Evolutionary conservation across 352 stramenopile genomes (phyloP).

Genomic region (Phytopythium sindhum): DNA sequence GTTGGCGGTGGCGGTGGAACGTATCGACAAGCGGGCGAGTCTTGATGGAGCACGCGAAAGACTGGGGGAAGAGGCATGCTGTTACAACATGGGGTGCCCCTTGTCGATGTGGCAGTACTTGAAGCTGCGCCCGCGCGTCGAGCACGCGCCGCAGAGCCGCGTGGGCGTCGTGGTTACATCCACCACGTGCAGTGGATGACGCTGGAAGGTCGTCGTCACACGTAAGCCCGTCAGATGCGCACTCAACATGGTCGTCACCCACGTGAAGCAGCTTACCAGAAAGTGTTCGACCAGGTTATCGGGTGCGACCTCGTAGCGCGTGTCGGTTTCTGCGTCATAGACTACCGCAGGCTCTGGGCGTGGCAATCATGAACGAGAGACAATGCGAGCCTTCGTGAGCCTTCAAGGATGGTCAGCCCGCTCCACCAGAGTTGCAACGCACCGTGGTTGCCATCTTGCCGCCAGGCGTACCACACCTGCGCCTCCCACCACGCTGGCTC

Average conservation of each 20-base stretch:
- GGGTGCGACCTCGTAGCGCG: conserved; percentile 34
- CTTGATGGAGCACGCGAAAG: not conserved
- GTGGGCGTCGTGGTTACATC: conserved; percentile 50
- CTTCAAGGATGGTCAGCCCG: not conserved
- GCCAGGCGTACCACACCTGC: conserved; percentile 83
- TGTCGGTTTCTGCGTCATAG: conserved; percentile 44
- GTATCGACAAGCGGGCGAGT: not conserved
- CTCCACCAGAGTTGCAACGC: conserved; percentile 4
- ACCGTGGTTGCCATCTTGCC: conserved; percentile 59
- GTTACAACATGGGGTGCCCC: conserved; percentile 73
- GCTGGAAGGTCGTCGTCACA: conserved; percentile 18
- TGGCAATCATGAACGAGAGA: not conserved
- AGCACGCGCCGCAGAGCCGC: conserved; percentile 44
- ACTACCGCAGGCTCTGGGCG: conserved; percentile 42
- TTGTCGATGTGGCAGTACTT: conserved; percentile 69
- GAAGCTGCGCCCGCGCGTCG: conserved; percentile 35
- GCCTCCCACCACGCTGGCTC: conserved; percentile 79
- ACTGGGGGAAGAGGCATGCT: not conserved
- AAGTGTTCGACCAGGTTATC: conserved; percentile 57
- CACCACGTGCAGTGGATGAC: conserved; percentile 68
- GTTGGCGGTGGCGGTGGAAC: not conserved
- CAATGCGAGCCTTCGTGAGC: not conserved
- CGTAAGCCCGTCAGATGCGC: conserved; percentile 2
- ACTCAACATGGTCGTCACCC: not conserved
- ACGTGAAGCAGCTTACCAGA: conserved; percentile 17